Evolutionary conservation across 768 basidiomycete species (phyloP), one percentile per base, ranked within the genome.

Genomic region (Suillus bovinus): DNA sequence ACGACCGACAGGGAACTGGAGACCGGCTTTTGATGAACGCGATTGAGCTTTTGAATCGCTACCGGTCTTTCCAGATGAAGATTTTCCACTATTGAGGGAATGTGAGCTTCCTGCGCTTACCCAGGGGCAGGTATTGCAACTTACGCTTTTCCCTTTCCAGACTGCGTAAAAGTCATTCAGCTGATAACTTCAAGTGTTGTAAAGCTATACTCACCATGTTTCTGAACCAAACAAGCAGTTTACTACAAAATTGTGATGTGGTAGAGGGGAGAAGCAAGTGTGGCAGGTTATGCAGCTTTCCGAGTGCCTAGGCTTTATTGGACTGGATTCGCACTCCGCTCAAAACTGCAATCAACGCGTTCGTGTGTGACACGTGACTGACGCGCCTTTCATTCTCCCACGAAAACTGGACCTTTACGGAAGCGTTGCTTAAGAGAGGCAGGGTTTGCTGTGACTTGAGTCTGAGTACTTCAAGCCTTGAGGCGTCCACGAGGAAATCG

Each of bases 1-100:
- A 82, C 92, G 89, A 74, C 87, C 86, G 63, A 93, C 91, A 61
- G 92, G 90, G 78, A 94, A 90, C 69, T 86, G 85, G 61, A 87
- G 77, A 64, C 86, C 84, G 5, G 85, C 84, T 74, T 81, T 83
- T 55, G 81, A 76, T 16, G 93, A 92, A 61, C 89, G 86, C 59
- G 90, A 87, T 70, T 85, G 81, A 9, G 82, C 78, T 77, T 88
- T 89, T 66, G 74, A 61, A 59, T 85, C 83, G 49, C 76, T 76
- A 61, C 85, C 79, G 29, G 81, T 77, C 75, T 83, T 79, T 3
- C 79, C 80, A 66, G 76, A 78, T 13, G 74, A 76, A 29, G 76
- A 77, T 64, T 84, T 84, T 68, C 82, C 79, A 75, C 81, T 78
- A 61, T 34, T 64, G 59, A 52, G 24, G 11, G 42, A 24, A 16